phyloP scores from a whole-genome alignment of 176 grass and related monocot species.

The sorghum (Sorghum bicolor) region Sorghum_bicolor_NCBIv3 NC_012873.2:59602501-59603000 shows the following conservation, averaged over 20 bases:
- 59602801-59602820: slow-evolving; percentile 87
- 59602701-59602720: slow-evolving; percentile 60
- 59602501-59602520: slow-evolving; percentile 47
- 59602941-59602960: neutral
- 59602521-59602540: slow-evolving; percentile 42
- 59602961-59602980: neutral
- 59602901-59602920: slow-evolving; percentile 43
- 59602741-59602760: neutral
- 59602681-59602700: slow-evolving; percentile 76
- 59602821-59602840: slow-evolving; percentile 61
- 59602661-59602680: slow-evolving; percentile 84
- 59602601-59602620: slow-evolving; percentile 44
- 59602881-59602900: slow-evolving; percentile 39
- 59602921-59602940: slow-evolving; percentile 30
- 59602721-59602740: slow-evolving; percentile 20
- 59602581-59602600: slow-evolving; percentile 28
- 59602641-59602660: slow-evolving; percentile 47
- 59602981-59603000: neutral
- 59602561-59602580: slow-evolving; percentile 29
- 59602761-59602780: slow-evolving; percentile 6
- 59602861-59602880: slow-evolving; percentile 78
- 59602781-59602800: slow-evolving; percentile 98
- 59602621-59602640: slow-evolving; percentile 75
- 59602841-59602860: slow-evolving; percentile 76
- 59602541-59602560: slow-evolving; percentile 28